phyloP scores from a whole-genome alignment of 352 stramenopile species.

The Pythium rishiriense region DNA sequence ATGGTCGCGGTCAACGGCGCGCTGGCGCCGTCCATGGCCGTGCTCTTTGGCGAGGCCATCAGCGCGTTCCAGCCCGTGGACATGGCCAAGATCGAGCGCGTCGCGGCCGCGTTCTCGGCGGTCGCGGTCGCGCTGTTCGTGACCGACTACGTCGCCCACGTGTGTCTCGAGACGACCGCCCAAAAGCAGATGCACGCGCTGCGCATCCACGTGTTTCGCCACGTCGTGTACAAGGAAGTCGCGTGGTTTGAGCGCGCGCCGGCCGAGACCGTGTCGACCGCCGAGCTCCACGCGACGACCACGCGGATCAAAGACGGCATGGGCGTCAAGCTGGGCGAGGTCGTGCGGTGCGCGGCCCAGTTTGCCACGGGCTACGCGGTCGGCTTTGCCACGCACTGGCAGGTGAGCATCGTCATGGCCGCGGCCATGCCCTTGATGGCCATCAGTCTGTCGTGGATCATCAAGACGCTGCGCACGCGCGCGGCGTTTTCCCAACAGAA shows the following conservation, averaged over 20 bases:
- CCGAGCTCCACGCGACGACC: constrained; percentile 29
- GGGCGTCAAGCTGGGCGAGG: constrained; percentile 31
- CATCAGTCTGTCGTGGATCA: constrained; percentile 29
- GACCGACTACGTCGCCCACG: constrained; percentile 29
- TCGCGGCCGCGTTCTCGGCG: constrained; percentile 17
- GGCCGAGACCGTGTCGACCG: constrained; percentile 2
- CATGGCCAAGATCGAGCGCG: constrained; percentile 15
- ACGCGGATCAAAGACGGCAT: constrained; percentile 44
- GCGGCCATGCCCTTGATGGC: constrained; percentile 29
- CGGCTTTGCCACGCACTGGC: constrained; percentile 27
- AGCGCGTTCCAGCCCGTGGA: constrained; percentile 27
- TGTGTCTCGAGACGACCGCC: constrained; percentile 25
- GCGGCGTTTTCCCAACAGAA: constrained; percentile 18
- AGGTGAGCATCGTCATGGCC: constrained; percentile 31
- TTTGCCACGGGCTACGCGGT: constrained; percentile 27
- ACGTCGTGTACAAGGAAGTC: constrained; percentile 27
- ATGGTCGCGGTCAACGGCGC: constrained; percentile 30
- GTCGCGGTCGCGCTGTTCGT: constrained; percentile 29
- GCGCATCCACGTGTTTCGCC: constrained; percentile 27
- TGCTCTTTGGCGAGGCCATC: constrained; percentile 35
- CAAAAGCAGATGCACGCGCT: constrained; percentile 30
- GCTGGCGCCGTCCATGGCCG: constrained; percentile 35
- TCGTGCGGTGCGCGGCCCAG: constrained; percentile 20
- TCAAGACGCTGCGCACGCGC: constrained; percentile 28
- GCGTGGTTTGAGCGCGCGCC: constrained; percentile 21